Evolutionary conservation across 1,284 basidiomycete genomes (phyloP), one percentile per base, ranked within the genome.

Genomic region (Schizophyllum commune): DNA sequence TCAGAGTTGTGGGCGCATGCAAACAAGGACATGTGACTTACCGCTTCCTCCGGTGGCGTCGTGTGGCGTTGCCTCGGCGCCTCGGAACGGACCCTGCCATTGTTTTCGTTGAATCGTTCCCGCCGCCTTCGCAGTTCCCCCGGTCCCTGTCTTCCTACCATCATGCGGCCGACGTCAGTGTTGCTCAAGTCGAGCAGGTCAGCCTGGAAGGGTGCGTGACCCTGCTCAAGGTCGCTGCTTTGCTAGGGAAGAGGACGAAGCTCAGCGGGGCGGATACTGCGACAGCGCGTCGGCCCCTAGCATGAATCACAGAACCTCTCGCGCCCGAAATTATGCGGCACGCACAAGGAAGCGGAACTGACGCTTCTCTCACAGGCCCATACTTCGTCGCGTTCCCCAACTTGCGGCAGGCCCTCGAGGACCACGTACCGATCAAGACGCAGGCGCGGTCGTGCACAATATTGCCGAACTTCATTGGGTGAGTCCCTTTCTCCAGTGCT

Each of bases 341-440:
- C 47, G 11, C 47, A 51, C 47, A 11, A 51, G 11, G 11, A 11
- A 11, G 47, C 47, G 11, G 11, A 51, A 21, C 19, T 58, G 22
- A 13, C 61, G 9, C 21, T 21, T 8, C 8, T 5, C 27, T 27
- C 66, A 21, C 65, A 96, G 96, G 96, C 5, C 96, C 96, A 20
- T 98, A 89, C 77, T 98, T 98, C 70, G 92, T 96, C 59, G 85
- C 95, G 15, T 98, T 98, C 75, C 93, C 94, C 7, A 94, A 94
- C 69, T 79, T 98, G 64, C 83, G 88, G 53, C 86, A 95, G 60
- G 91, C 96, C 2, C 77, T 94, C 60, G 80, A 87, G 66, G 89
- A 89, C 75, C 93, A 94, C 74, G 82, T 87, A 32, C 85, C 94
- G 0, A 96, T 99, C 71, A 85, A 86, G 69, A 99, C 96, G 0